Evolutionary conservation across 2,329 filamentous ascomycete species (phyloP).

Genomic region (Calonectria pseudoturangicola): DNA sequence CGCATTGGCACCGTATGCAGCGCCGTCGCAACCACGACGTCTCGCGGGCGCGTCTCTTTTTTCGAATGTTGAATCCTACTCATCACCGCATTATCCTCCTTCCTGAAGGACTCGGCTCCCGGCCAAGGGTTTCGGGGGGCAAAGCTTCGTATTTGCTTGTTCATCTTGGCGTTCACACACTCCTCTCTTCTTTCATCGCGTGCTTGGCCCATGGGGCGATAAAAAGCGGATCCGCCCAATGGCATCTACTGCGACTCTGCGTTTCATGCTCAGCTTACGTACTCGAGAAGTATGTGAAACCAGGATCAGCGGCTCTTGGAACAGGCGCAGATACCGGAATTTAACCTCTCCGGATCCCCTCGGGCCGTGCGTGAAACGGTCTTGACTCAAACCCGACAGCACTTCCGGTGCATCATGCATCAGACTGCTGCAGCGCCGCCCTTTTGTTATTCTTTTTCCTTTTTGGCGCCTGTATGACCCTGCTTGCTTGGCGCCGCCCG

Average conservation of each 20-base stretch:
- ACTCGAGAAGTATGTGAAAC: constrained; percentile 2
- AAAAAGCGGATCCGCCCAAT: neutral
- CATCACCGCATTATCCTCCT: neutral
- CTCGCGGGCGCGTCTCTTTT: neutral
- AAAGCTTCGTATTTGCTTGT: constrained; percentile 2
- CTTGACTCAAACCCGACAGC: constrained; percentile 13
- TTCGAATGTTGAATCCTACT: neutral
- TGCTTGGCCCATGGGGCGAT: constrained; percentile 3
- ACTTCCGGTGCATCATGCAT: constrained; percentile 6
- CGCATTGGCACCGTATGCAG: neutral
- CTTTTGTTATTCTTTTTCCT: neutral
- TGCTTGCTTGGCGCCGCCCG: neutral
- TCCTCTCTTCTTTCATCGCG: neutral
- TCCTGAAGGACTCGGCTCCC: neutral
- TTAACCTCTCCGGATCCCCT: constrained; percentile 31
- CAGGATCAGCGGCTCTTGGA: constrained; percentile 26
- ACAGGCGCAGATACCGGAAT: constrained; percentile 30
- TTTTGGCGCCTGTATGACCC: neutral
- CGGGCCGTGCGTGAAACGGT: constrained; percentile 22
- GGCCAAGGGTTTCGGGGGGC: constrained; percentile 10
- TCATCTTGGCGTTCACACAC: neutral
- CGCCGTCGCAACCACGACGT: neutral
- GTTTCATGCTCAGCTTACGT: constrained; percentile 19
- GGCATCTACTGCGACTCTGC: constrained; percentile 6
- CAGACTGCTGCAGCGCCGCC: neutral